A percentile compares a stretch with the other conserved stretches of the same genome.
These are phyloP conservation scores for Hypoxylon sp. DNA, from an alignment of 2,329 filamentous ascomycete genomes.

Conservation along the genomic window DNA sequence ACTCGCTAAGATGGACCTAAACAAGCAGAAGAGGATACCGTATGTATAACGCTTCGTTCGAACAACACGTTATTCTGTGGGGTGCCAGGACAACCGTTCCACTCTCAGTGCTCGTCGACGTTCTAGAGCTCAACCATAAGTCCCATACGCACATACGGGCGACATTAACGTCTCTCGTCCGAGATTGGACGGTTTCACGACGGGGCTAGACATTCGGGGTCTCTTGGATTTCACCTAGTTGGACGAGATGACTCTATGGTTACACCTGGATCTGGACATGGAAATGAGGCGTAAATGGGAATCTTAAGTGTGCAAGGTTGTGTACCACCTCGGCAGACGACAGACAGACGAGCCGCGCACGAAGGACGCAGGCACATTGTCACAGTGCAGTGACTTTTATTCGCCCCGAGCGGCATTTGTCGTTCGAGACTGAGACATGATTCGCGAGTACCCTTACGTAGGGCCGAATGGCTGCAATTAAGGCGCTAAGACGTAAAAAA, in stretches of 20 bases:
- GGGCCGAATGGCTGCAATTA: slow-evolving; percentile 49
- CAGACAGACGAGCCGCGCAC: slow-evolving; percentile 44
- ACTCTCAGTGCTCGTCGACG: slow-evolving; percentile 25
- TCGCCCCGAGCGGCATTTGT: slow-evolving; percentile 42
- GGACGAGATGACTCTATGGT: slow-evolving; percentile 34
- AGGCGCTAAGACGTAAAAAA: slow-evolving; percentile 46
- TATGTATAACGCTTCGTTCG: slow-evolving; percentile 24
- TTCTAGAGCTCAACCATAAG: slow-evolving; percentile 36
- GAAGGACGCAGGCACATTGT: slow-evolving; percentile 46
- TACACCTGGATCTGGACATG: slow-evolving; percentile 26
- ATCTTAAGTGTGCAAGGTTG: slow-evolving; percentile 39
- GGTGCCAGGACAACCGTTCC: slow-evolving; percentile 28
- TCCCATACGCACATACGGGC: slow-evolving; percentile 16
- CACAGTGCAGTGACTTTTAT: slow-evolving; percentile 42
- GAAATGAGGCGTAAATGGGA: slow-evolving; percentile 36
- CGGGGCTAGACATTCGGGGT: slow-evolving; percentile 14
- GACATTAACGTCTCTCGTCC: slow-evolving; percentile 9
- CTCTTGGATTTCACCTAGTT: slow-evolving; percentile 15
- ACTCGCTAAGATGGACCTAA: slow-evolving; percentile 13
- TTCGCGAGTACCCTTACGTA: slow-evolving; percentile 46
- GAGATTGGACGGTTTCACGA: slow-evolving; percentile 35
- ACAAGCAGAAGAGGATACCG: slow-evolving; percentile 18
- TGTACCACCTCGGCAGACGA: slow-evolving; percentile 42
- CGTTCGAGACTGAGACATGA: slow-evolving; percentile 49
- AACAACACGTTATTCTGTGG: slow-evolving; percentile 28